Evolutionary conservation across 2,329 filamentous ascomycete genomes (phyloP).

Genomic region (Rugonectria rugulosa): DNA sequence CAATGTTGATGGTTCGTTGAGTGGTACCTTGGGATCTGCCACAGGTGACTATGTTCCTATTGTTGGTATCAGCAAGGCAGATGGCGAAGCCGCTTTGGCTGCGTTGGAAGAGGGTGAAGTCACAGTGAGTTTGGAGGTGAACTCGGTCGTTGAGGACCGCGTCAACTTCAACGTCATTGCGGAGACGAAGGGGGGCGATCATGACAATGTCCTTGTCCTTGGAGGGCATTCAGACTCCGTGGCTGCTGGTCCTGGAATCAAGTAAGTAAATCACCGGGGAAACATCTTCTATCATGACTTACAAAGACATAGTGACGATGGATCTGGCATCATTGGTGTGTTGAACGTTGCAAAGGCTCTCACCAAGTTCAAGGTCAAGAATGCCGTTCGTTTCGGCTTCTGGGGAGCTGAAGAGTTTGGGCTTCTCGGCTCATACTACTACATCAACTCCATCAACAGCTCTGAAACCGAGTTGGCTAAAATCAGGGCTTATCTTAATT

Average conservation of each 20-base stretch:
- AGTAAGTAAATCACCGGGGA: constrained; percentile 43
- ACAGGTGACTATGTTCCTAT: constrained; percentile 57
- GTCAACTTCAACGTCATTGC: constrained; percentile 60
- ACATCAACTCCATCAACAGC: constrained; percentile 51
- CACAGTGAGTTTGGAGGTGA: constrained; percentile 49
- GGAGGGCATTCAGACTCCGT: constrained; percentile 59
- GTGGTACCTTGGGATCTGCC: constrained; percentile 63
- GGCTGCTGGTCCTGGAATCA: constrained; percentile 63
- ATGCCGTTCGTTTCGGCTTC: constrained; percentile 58
- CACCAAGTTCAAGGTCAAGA: constrained; percentile 53
- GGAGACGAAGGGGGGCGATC: constrained; percentile 57
- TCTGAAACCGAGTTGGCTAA: constrained; percentile 56
- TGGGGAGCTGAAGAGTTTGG: constrained; percentile 63
- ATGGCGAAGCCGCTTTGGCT: constrained; percentile 47
- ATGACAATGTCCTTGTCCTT: constrained; percentile 56
- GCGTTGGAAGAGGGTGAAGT: constrained; percentile 43
- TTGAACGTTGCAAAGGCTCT: constrained; percentile 56
- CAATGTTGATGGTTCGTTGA: constrained; percentile 58
- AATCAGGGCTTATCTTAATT: constrained; percentile 64
- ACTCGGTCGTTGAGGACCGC: constrained; percentile 56
- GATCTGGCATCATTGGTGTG: constrained; percentile 59
- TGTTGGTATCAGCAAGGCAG: constrained; percentile 59
- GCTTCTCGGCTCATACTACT: constrained; percentile 57
- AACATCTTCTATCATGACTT: not conserved
- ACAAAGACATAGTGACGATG: constrained; percentile 55